These are phyloP conservation scores for Phytophthora foliorum DNA, from an alignment of 352 stramenopile genomes.

Conservation along the genomic window DNA sequence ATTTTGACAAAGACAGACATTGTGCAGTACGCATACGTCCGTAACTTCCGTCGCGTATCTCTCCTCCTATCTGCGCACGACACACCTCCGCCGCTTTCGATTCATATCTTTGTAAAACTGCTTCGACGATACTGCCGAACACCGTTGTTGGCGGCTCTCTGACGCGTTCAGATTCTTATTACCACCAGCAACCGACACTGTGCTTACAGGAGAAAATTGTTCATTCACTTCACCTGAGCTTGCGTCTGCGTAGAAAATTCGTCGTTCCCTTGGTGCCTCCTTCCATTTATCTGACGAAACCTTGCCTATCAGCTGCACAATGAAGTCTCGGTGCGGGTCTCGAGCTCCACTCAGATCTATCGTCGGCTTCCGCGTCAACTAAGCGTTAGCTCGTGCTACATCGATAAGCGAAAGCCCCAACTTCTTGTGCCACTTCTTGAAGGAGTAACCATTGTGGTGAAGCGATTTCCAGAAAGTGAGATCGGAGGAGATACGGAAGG, in stretches of 20 bases:
- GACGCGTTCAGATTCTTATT: too few relatives aligned
- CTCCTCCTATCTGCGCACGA: neutral
- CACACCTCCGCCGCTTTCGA: neutral
- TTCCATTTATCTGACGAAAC: slow-evolving; percentile 2
- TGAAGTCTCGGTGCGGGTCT: neutral
- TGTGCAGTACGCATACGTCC: neutral
- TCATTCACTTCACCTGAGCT: neutral
- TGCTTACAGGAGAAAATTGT: neutral
- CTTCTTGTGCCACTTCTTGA: slow-evolving; percentile 12
- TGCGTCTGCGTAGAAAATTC: neutral
- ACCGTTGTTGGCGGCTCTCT: neutral
- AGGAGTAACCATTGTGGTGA: neutral
- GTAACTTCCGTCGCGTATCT: neutral
- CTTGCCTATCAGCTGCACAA: neutral
- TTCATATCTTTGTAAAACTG: neutral
- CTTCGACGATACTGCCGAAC: neutral
- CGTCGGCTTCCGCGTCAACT: neutral
- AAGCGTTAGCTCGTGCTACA: neutral
- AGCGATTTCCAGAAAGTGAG: too few relatives aligned
- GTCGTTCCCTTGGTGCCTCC: neutral
- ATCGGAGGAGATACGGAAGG: too few relatives aligned
- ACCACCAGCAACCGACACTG: neutral
- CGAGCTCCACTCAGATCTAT: neutral
- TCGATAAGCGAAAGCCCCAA: neutral
- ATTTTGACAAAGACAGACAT: neutral